phyloP scores from a whole-genome alignment of 2,329 filamentous ascomycete species.

The Ophiostoma ulmi region DNA sequence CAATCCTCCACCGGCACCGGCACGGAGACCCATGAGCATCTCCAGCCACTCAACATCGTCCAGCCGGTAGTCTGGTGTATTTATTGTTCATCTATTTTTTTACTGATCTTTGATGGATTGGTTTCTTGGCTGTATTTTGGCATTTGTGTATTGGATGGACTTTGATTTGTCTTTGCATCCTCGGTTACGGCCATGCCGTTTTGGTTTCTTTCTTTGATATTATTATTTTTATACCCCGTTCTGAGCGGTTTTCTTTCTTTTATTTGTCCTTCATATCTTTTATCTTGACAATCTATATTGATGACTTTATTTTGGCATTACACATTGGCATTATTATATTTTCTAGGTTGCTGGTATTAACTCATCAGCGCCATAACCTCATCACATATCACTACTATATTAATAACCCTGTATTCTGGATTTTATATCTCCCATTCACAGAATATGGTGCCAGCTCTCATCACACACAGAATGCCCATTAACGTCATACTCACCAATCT shows the following conservation, averaged over 20 bases:
- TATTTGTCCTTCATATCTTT: background rate
- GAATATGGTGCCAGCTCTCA: background rate
- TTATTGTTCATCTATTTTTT: background rate
- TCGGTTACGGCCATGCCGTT: background rate
- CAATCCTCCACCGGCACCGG: background rate
- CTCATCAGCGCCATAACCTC: too few species aligned
- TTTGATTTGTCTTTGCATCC: background rate
- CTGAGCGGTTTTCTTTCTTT: background rate
- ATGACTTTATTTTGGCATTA: background rate
- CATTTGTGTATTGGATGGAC: background rate
- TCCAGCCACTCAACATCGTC: conserved; percentile 26
- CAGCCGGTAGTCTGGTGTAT: conserved; percentile 16
- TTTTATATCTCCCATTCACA: too few species aligned
- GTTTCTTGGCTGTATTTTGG: conserved; percentile 3
- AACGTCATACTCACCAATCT: conserved; percentile 2
- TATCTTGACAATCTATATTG: background rate
- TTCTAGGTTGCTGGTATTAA: too few species aligned
- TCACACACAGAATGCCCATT: background rate
- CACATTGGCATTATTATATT: background rate
- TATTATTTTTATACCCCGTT: background rate
- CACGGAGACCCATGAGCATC: conserved; percentile 24
- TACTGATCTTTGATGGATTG: background rate
- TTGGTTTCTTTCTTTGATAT: background rate
- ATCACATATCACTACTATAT: too few species aligned
- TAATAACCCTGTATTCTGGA: too few species aligned